Evolutionary conservation across 345 rosid genomes (phyloP), one percentile per base, ranked within the genome.

Genomic region (Passiflora organensis): DNA sequence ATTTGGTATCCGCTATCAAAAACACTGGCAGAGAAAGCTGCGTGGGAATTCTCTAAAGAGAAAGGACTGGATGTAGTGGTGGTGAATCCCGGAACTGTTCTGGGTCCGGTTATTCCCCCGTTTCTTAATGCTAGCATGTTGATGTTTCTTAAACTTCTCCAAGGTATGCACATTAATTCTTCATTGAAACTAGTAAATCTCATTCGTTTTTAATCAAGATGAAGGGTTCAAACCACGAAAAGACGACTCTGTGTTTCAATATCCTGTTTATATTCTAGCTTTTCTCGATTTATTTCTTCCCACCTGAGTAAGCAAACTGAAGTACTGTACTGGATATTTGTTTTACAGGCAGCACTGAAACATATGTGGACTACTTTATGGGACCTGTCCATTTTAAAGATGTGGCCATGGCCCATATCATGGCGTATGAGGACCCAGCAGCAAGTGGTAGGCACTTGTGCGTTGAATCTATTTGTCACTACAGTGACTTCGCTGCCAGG

Each of bases 311-410:
- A n/a, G n/a, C n/a, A n/a, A n/a, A n/a, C n/a, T n/a, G n/a, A n/a
- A n/a, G n/a, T n/a, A n/a, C n/a, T n/a, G n/a, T n/a, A n/a, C n/a
- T n/a, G n/a, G n/a, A n/a, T n/a, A 25, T 20, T 55, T 42, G 37
- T 47, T 20, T n/a, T 64, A 32, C 72, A 93, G 99, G 99, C 46
- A 82, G 96, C 79, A 75, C 79, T 1, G 96, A 89, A 61, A 86
- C 89, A 37, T 84, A 78, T 19, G 53, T 80, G 69, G 54, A 93
- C 70, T 74, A 82, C 62, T 84, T 84, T 59, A 89, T 93, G 87
- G 99, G 99, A 60, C 81, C 66, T 4, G 89, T 81, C 42, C 99
- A 93, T 80, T 89, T 89, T 63, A 93, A 84, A 70, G 97, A 93
- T 45, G 96, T 83, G 51, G 91, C 99, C 20, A 52, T 74, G 66